Base-by-base conservation (phyloP, 345 rosid species). In the Melaleuca quinquenervia region DNA sequence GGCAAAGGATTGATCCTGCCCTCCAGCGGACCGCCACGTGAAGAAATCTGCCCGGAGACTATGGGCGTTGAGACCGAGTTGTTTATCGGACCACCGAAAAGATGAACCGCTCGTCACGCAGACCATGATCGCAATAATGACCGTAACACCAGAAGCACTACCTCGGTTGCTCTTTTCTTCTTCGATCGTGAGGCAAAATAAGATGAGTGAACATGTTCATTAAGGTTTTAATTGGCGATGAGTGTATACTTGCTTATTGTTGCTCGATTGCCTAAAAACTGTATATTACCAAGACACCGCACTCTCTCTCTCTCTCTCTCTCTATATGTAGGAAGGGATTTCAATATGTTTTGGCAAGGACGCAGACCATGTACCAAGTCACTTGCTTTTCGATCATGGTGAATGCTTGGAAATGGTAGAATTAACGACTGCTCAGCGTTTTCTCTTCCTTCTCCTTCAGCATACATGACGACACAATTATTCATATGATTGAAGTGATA, bases 61-160 rank as follows among this genome's bases (percentile, higher is more conserved):
- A 52, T 24, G 82, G 88, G 64, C 8, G 88, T 86, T 0, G 88
- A n/a, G 85, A 86, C 88, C 27, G 85, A 86, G 50, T 51, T 86
- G 85, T 86, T 83, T 82, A 86, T 86, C 13, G 88, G 88, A 7
- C 88, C 48, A 21, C 88, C 85, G 0, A 84, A 44, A 50, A 48
- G 85, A 84, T 62, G 24, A 84, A 26, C 50, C 8, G 82, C 26
- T 29, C 26, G 52, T 29, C 41, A 49, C 6, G 29, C 1, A 58
- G 27, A 53, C 18, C 0, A 16, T 27, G 18, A n/a, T 83, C 54
- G 55, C 24, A 70, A 36, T 36, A 36, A 36, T 70, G 48, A 32
- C 80, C 2, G 20, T 70, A 36, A 24, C 80, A 70, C 48, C 80
- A 11, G 80, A 70, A 36, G 36, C 48, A 24, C 80, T 70, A 32